Percentiles rank a stretch among this genome's conserved stretches.
phyloP scores from a whole-genome alignment of 2,329 filamentous ascomycete species.

The Cercospora zeae-maydis region DNA sequence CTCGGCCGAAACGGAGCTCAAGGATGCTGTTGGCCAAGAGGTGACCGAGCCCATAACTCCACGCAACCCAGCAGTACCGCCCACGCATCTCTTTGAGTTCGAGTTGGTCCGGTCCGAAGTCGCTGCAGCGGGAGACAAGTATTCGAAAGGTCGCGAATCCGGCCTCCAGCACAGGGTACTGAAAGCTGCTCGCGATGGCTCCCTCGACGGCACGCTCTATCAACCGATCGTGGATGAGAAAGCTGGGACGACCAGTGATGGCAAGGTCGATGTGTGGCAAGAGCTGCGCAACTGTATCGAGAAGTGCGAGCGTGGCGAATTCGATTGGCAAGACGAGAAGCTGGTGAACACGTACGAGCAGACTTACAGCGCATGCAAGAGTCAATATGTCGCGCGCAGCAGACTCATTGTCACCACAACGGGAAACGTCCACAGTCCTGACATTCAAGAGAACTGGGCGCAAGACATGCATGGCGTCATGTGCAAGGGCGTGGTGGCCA shows the following conservation, averaged over 20 bases:
- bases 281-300: constrained; percentile 15
- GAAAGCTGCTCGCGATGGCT: constrained; percentile 6
- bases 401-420: constrained; percentile 25
- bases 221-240: neutral
- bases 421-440: constrained; percentile 19
- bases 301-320: constrained; percentile 12
- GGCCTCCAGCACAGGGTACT: constrained; percentile 18
- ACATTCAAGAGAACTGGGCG: constrained; percentile 22
- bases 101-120: constrained; percentile 20
- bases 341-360: constrained; percentile 15
- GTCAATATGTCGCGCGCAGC: constrained; percentile 13
- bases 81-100: constrained; percentile 17
- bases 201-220: neutral
- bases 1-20: constrained; percentile 13
- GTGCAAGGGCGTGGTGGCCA: constrained; percentile 17
- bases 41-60: neutral
- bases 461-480: constrained; percentile 13
- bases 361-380: constrained; percentile 21
- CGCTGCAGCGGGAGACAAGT: constrained; percentile 14
- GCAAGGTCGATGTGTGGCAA: constrained; percentile 17
- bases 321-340: constrained; percentile 14
- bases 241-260: neutral
- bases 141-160: constrained; percentile 11
- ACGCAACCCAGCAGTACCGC: neutral
- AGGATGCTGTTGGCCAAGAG: constrained; percentile 5